A percentile compares a stretch with the other conserved stretches of the same genome.
Evolutionary conservation across 306 rosid genomes (phyloP).

Genomic region (Sphenostylis stenocarpa): DNA sequence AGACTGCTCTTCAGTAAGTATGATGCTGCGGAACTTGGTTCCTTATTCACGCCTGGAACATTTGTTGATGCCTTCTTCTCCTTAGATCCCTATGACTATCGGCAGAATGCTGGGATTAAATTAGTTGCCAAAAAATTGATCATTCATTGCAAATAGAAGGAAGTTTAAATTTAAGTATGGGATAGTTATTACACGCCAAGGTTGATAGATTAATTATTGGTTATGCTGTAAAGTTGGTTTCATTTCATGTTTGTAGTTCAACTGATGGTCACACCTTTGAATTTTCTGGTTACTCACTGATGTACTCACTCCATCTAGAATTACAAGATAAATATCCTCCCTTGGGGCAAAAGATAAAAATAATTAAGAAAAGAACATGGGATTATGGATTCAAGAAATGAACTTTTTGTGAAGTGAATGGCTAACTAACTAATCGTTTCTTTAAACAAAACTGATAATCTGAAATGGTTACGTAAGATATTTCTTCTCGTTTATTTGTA

Average conservation of each 20-base stretch:
- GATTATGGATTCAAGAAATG: slow-evolving; percentile 1
- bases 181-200: slow-evolving; percentile 24
- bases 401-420: neutral
- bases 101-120: slow-evolving; percentile 82
- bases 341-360: neutral
- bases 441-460: too few relatives aligned
- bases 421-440: too few relatives aligned
- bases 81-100: slow-evolving; percentile 78
- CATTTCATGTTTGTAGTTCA: slow-evolving; percentile 28
- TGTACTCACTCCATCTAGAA: neutral
- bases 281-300: slow-evolving; percentile 17
- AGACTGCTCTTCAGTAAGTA: slow-evolving; percentile 67
- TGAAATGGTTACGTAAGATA: too few relatives aligned
- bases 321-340: neutral
- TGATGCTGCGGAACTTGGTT: slow-evolving; percentile 67
- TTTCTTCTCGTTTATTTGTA: too few relatives aligned
- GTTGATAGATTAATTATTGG: slow-evolving; percentile 28
- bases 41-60: slow-evolving; percentile 65
- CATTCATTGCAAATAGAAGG: slow-evolving; percentile 52
- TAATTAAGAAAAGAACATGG: neutral
- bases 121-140: slow-evolving; percentile 81
- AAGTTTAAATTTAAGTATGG: slow-evolving; percentile 24
- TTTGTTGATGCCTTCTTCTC: slow-evolving; percentile 79
- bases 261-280: slow-evolving; percentile 24
- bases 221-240: slow-evolving; percentile 32